These are phyloP conservation scores for Ophiostoma piceae DNA, from an alignment of 2,329 filamentous ascomycete genomes.

Conservation along the genomic window DNA sequence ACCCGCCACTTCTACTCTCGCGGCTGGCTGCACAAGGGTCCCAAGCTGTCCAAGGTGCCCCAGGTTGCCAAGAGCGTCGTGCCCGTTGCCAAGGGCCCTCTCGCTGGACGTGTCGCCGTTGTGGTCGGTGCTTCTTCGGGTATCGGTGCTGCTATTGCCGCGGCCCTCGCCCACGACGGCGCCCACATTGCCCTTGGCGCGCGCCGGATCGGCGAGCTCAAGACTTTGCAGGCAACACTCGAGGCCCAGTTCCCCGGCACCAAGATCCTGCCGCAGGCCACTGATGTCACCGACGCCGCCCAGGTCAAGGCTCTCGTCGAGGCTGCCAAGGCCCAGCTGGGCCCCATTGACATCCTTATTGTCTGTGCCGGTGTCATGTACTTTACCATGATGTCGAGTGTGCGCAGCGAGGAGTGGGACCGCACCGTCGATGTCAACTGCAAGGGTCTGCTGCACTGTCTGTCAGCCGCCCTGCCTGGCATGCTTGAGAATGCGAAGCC, in stretches of 20 bases:
- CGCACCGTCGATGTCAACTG: conserved; percentile 81
- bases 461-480: conserved; percentile 61
- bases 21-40: conserved; percentile 60
- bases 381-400: conserved; percentile 80
- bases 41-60: conserved; percentile 4
- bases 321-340: conserved; percentile 56
- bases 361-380: conserved; percentile 83
- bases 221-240: conserved; percentile 59
- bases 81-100: conserved; percentile 46
- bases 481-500: conserved; percentile 61
- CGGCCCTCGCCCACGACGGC: conserved; percentile 63
- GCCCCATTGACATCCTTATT: conserved; percentile 72
- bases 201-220: conserved; percentile 63
- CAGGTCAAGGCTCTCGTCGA: conserved; percentile 63
- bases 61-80: conserved; percentile 7
- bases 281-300: conserved; percentile 63
- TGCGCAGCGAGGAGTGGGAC: conserved; percentile 69
- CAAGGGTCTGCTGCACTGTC: conserved; percentile 71
- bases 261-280: conserved; percentile 63
- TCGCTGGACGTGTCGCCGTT: conserved; percentile 65
- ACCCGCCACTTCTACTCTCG: conserved; percentile 74
- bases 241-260: conserved; percentile 44
- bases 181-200: conserved; percentile 68
- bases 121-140: conserved; percentile 76
- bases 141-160: conserved; percentile 69